These are phyloP conservation scores for Penicillium sp. DNA, from an alignment of 2,329 filamentous ascomycete genomes.

Conservation along the genomic window DNA sequence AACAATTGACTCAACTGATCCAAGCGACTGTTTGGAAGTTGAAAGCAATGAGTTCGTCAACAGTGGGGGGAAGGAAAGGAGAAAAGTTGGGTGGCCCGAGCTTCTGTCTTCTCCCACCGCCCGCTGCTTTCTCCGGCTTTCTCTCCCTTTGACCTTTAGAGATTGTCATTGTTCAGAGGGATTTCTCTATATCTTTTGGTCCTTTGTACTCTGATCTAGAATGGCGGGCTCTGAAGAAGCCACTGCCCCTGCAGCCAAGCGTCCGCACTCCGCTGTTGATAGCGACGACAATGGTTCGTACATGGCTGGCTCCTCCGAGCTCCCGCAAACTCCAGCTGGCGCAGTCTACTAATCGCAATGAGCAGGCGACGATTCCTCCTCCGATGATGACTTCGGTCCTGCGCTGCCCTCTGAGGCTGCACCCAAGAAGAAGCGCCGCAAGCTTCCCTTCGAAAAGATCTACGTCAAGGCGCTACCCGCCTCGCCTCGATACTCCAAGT, in stretches of 20 bases:
- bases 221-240: slow-evolving; percentile 33
- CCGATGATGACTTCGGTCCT: slow-evolving; percentile 88
- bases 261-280: slow-evolving; percentile 58
- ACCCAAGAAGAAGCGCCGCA: slow-evolving; percentile 86
- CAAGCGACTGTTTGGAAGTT: slow-evolving; percentile 14
- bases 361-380: slow-evolving; percentile 57
- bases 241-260: slow-evolving; percentile 48
- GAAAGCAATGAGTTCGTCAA: slow-evolving; percentile 23
- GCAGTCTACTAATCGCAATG: slow-evolving; percentile 13
- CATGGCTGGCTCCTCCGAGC: background rate
- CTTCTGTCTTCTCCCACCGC: slow-evolving; percentile 24
- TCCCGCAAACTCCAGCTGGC: slow-evolving; percentile 8
- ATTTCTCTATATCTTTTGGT: background rate
- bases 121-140: slow-evolving; percentile 16
- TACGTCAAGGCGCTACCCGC: slow-evolving; percentile 87
- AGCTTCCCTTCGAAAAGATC: slow-evolving; percentile 90
- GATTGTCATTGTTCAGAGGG: background rate
- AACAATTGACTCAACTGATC: slow-evolving; percentile 23
- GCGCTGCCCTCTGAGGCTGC: slow-evolving; percentile 77
- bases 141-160: background rate
- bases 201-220: background rate
- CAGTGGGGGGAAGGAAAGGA: slow-evolving; percentile 28
- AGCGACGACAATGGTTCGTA: slow-evolving; percentile 42
- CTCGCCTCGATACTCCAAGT: slow-evolving; percentile 83
- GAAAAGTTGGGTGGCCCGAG: slow-evolving; percentile 30